phyloP scores from a whole-genome alignment of 768 basidiomycete species.

The Myochromella boudieri region DNA sequence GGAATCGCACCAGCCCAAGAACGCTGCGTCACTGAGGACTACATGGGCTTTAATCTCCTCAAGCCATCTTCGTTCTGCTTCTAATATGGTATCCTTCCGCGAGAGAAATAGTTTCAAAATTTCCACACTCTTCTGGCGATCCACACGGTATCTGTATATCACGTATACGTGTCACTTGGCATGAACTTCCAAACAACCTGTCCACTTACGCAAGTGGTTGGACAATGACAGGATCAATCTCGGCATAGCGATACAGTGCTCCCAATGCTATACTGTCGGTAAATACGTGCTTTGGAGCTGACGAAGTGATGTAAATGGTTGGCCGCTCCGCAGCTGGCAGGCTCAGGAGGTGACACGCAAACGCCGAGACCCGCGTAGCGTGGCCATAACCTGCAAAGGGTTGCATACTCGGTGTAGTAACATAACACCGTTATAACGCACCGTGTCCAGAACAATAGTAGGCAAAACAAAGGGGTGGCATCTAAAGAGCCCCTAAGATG shows the following conservation, averaged over 20 bases:
- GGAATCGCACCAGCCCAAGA: constrained; percentile 65
- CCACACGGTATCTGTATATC: constrained; percentile 61
- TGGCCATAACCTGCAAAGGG: constrained; percentile 72
- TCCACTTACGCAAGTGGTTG: constrained; percentile 75
- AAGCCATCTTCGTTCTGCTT: constrained; percentile 61
- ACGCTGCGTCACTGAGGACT: constrained; percentile 77
- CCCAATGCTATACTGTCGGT: constrained; percentile 60
- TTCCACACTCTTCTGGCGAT: constrained; percentile 66
- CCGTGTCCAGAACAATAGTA: constrained; percentile 82
- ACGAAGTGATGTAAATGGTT: constrained; percentile 65
- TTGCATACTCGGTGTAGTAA: background rate
- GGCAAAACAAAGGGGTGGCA: constrained; percentile 42
- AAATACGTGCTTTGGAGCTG: constrained; percentile 74
- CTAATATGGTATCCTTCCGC: constrained; percentile 52
- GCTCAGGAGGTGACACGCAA: constrained; percentile 57
- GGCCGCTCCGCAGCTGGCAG: constrained; percentile 40
- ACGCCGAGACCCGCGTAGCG: constrained; percentile 79
- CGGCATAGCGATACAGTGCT: constrained; percentile 65
- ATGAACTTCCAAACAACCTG: background rate
- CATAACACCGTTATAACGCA: constrained; percentile 31
- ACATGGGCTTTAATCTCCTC: constrained; percentile 46
- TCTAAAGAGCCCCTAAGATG: constrained; percentile 4
- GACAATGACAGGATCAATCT: constrained; percentile 79
- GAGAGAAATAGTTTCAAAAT: constrained; percentile 59
- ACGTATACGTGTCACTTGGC: constrained; percentile 6